phyloP scores from a whole-genome alignment of 129 eudicot species.

The Arctium minus region DNA sequence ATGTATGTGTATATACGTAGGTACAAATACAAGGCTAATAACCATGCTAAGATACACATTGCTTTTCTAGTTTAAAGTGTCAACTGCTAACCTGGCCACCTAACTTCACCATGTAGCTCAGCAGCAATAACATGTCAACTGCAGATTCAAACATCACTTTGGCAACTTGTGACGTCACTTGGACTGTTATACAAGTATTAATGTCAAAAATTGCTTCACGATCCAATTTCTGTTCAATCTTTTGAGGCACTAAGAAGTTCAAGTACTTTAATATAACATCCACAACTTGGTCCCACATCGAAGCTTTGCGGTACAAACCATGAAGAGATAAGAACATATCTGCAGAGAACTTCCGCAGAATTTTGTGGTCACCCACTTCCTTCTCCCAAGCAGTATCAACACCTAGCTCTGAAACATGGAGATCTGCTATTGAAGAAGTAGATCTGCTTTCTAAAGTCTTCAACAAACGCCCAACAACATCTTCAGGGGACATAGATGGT shows the following conservation, averaged over 20 bases:
- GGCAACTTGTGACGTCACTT: conserved; percentile 85
- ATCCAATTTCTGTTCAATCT: conserved; percentile 40
- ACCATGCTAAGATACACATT: not conserved
- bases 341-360: conserved; percentile 64
- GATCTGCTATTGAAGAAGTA: conserved; percentile 49
- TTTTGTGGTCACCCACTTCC: conserved; percentile 61
- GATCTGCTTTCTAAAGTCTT: conserved; percentile 73
- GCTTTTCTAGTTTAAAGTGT: not conserved
- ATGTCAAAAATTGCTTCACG: conserved; percentile 41
- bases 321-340: conserved; percentile 69
- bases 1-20: not conserved
- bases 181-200: conserved; percentile 51
- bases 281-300: conserved; percentile 69
- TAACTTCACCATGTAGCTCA: conserved; percentile 72
- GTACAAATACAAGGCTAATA: not conserved
- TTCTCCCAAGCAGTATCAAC: conserved; percentile 76
- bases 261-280: conserved; percentile 68
- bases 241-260: conserved; percentile 72
- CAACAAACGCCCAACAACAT: conserved; percentile 58
- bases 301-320: conserved; percentile 60
- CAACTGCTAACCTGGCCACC: conserved; percentile 75
- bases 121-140: conserved; percentile 64
- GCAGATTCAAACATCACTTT: conserved; percentile 91
- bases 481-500: conserved; percentile 65
- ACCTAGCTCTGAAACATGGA: conserved; percentile 70